A percentile compares a stretch with the other conserved stretches of the same genome.
phyloP scores from a whole-genome alignment of 2,329 filamentous ascomycete genomes.

The Arthrobotrys conoides region DNA sequence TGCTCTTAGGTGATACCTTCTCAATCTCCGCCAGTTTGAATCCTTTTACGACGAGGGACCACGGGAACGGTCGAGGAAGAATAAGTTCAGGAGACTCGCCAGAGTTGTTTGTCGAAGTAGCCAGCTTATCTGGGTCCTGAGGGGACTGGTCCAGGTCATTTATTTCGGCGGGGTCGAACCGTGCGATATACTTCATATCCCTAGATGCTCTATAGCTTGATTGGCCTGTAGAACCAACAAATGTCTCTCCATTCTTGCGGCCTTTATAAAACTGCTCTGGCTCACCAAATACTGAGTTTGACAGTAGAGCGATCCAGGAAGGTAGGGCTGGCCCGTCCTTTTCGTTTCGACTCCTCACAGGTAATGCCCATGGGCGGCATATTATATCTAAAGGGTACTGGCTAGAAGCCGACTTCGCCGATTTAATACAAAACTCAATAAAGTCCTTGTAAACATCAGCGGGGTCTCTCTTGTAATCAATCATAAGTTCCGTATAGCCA shows the following conservation, averaged over 20 bases:
- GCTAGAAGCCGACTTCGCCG: conserved; percentile 58
- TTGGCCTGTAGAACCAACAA: conserved; percentile 65
- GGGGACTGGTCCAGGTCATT: too few relatives aligned
- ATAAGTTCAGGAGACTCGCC: too few relatives aligned
- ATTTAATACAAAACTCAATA: conserved; percentile 65
- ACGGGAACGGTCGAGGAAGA: background rate
- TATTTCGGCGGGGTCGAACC: too few relatives aligned
- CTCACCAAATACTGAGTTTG: conserved; percentile 63
- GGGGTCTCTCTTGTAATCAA: conserved; percentile 66
- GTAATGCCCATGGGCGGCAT: conserved; percentile 67
- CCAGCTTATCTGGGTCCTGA: too few relatives aligned
- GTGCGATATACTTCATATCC: too few relatives aligned
- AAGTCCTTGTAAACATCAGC: conserved; percentile 66
- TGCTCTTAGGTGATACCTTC: conserved; percentile 58
- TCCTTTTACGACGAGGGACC: background rate
- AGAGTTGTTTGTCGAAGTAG: too few relatives aligned
- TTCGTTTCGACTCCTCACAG: background rate
- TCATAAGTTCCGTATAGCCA: background rate
- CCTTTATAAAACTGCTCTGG: conserved; percentile 63
- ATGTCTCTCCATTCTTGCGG: conserved; percentile 66
- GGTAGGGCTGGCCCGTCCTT: conserved; percentile 61
- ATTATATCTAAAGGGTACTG: conserved; percentile 66
- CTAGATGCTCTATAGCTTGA: conserved; percentile 66
- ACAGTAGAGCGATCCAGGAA: conserved; percentile 65
- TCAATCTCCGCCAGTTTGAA: conserved; percentile 62